These are phyloP conservation scores for Lentinula raphanica DNA, from an alignment of 768 basidiomycete species.

Conservation along the genomic window DNA sequence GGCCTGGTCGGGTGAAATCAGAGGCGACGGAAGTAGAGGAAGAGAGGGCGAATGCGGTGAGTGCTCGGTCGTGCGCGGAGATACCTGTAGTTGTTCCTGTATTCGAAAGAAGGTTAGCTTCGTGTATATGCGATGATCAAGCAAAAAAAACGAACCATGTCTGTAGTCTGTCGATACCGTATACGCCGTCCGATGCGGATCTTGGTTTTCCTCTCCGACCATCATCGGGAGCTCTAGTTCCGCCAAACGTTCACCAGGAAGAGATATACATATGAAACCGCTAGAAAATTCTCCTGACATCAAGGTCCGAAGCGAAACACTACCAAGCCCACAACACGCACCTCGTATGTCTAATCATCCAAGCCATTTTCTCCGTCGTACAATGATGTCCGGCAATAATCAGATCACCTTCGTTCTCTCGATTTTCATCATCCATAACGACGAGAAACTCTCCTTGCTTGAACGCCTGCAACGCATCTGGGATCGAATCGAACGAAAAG, in stretches of 20 bases:
- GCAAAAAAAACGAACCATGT: conserved; percentile 52
- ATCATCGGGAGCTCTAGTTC: conserved; percentile 88
- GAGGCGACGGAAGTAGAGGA: conserved; percentile 44
- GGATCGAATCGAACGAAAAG: conserved; percentile 76
- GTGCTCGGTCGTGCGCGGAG: conserved; percentile 89
- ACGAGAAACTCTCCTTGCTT: conserved; percentile 84
- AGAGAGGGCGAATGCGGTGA: conserved; percentile 83
- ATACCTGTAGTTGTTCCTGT: conserved; percentile 92
- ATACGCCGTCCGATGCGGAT: conserved; percentile 90
- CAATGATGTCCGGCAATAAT: conserved; percentile 81
- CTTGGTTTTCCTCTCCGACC: conserved; percentile 80
- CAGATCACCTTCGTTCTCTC: conserved; percentile 97
- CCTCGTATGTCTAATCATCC: conserved; percentile 98
- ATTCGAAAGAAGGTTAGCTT: neutral
- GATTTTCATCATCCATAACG: conserved; percentile 93
- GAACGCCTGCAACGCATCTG: conserved; percentile 75
- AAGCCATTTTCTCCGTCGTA: conserved; percentile 97
- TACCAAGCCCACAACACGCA: conserved; percentile 27
- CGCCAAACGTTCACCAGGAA: conserved; percentile 71
- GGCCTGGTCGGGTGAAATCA: conserved; percentile 90
- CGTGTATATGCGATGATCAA: neutral
- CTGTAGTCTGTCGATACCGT: conserved; percentile 93
- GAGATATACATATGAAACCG: conserved; percentile 88
- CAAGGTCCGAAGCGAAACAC: neutral
- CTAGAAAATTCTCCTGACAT: conserved; percentile 32